Conservation (phyloP, 2,329 filamentous ascomycete genomes). For the Talaromyces sp. region DNA sequence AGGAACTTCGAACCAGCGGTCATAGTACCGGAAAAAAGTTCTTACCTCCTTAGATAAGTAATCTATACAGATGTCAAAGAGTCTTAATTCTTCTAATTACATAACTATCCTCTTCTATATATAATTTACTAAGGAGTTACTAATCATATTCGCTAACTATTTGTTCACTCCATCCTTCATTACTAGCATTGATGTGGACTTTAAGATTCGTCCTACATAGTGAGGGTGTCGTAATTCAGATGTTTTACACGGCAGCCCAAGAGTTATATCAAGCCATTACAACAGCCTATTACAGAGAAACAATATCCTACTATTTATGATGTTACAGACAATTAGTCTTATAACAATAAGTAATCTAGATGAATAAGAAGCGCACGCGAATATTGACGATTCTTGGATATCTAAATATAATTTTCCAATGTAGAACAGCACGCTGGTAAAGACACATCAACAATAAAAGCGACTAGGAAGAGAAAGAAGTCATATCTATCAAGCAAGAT, state of each 20-base stretch:
- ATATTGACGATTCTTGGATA: constrained; percentile 58
- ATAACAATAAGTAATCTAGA: constrained; percentile 68
- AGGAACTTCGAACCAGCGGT: no score
- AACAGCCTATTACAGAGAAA: constrained; percentile 95
- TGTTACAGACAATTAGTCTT: constrained; percentile 92
- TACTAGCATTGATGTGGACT: constrained; percentile 98
- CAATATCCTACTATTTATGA: constrained; percentile 97
- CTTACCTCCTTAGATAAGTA: no score
- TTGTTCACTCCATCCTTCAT: constrained; percentile 97
- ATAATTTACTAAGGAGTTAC: no score
- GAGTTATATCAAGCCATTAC: constrained; percentile 98
- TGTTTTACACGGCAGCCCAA: constrained; percentile 98
- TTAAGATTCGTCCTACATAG: constrained; percentile 97
- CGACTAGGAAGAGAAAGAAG: constrained; percentile 99
- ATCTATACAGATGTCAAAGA: no score
- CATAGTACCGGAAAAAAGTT: no score
- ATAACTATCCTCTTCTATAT: no score
- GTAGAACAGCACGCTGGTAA: constrained; percentile 97
- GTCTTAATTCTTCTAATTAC: no score
- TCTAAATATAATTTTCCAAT: constrained; percentile 98
- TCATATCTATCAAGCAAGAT: constrained; percentile 85
- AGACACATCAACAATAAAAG: constrained; percentile 99
- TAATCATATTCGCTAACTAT: constrained; percentile 87
- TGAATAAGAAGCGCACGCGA: not conserved
- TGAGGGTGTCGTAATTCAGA: constrained; percentile 97